Evolutionary conservation across 495 filamentous ascomycete species (phyloP).

Genomic region (Aspergillus diversus): DNA sequence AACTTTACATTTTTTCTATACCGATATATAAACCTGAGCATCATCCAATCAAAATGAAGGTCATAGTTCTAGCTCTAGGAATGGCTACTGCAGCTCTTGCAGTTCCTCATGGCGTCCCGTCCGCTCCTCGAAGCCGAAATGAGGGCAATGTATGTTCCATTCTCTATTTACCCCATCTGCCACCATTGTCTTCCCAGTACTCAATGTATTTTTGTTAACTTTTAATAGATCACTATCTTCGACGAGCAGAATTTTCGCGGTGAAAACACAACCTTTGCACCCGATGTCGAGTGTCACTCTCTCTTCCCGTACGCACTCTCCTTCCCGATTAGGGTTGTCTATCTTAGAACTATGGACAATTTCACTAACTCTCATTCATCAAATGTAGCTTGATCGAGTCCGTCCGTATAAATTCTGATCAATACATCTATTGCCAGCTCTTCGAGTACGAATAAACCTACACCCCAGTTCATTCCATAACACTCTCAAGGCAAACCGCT

Average conservation of each 20-base stretch:
- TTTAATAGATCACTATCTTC: not conserved
- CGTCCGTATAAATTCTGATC: not conserved
- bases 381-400: conserved; percentile 1
- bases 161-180: too few relatives aligned
- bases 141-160: too few relatives aligned
- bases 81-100: too few relatives aligned
- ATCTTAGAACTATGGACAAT: not conserved
- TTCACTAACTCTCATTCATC: not conserved
- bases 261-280: not conserved
- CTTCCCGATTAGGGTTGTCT: not conserved
- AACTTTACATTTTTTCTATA: too few relatives aligned
- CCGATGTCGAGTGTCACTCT: conserved; percentile 1
- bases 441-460: not conserved
- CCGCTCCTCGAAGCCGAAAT: too few relatives aligned
- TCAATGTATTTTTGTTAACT: too few relatives aligned
- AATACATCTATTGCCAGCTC: not conserved
- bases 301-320: not conserved
- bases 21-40: too few relatives aligned
- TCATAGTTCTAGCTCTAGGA: too few relatives aligned
- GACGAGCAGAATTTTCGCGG: not conserved
- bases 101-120: too few relatives aligned
- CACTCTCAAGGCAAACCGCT: not conserved
- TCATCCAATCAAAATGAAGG: too few relatives aligned
- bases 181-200: too few relatives aligned
- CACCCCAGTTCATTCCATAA: not conserved